Conservation (phyloP, 1,284 basidiomycete species). For the Leccinum pachyderme region DNA sequence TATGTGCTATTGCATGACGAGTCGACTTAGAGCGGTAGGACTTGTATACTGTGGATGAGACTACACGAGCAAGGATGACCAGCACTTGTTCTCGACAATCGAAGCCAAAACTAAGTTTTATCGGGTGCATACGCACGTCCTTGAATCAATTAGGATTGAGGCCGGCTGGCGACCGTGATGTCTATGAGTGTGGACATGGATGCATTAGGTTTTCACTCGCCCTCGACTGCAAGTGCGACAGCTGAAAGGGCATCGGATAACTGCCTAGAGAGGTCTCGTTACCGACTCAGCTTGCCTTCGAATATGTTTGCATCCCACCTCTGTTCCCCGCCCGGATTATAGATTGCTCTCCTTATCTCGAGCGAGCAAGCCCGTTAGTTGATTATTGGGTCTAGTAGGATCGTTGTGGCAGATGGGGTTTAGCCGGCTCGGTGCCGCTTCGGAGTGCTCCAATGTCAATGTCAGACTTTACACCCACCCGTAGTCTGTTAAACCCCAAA, state of each 20-base stretch:
- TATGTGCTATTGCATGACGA: slow-evolving; percentile 89
- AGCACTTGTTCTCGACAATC: background rate
- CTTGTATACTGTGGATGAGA: slow-evolving; percentile 1
- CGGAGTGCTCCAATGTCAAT: slow-evolving; percentile 12
- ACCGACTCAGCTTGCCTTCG: no score
- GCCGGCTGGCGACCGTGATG: background rate
- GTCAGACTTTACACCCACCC: slow-evolving; percentile 39
- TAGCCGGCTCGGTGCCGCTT: background rate
- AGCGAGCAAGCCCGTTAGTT: no score
- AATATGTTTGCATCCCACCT: no score
- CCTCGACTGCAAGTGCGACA: background rate
- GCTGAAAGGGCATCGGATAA: background rate
- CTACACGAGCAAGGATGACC: background rate
- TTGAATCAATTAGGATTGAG: background rate
- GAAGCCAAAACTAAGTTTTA: background rate
- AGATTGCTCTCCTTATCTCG: no score
- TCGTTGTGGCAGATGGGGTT: background rate
- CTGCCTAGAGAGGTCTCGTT: background rate
- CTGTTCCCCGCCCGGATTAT: no score
- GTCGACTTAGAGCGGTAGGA: slow-evolving; percentile 39
- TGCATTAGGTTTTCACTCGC: background rate
- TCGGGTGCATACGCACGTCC: background rate
- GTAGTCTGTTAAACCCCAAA: slow-evolving; percentile 68
- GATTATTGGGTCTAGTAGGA: no score
- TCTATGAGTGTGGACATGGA: background rate